Evolutionary conservation across 1,284 basidiomycete genomes (phyloP).

Genomic region (Pascua sp.): DNA sequence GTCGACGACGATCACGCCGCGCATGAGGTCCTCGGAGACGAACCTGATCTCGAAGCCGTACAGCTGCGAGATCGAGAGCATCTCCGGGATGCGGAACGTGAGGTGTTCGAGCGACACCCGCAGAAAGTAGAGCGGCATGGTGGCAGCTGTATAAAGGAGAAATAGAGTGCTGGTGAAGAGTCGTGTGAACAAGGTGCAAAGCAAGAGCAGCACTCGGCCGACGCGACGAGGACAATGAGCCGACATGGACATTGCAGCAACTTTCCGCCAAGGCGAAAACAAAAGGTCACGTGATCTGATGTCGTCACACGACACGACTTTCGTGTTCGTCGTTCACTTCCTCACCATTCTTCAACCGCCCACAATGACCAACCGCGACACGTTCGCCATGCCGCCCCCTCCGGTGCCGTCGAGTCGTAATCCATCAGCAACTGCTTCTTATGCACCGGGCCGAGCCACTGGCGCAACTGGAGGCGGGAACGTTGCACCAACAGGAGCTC

Average conservation of each 20-base stretch:
- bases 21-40: conserved; percentile 30
- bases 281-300: no score
- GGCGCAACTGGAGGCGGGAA: neutral
- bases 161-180: neutral
- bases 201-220: no score
- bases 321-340: no score
- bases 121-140: conserved; percentile 59
- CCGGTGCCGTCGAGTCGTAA: neutral
- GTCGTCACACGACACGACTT: no score
- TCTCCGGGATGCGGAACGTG: conserved; percentile 76
- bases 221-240: no score
- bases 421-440: neutral
- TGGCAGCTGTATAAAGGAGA: neutral
- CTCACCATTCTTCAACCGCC: neutral
- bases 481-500: neutral
- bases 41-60: conserved; percentile 41
- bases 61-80: conserved; percentile 50
- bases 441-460: neutral
- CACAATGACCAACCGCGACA: neutral
- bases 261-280: no score
- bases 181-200: neutral
- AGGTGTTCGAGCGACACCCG: conserved; percentile 74
- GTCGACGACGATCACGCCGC: conserved; percentile 66
- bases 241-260: no score
- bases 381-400: neutral